Conservation (phyloP, 768 basidiomycete species). For the Leccinum ochraceum region DNA sequence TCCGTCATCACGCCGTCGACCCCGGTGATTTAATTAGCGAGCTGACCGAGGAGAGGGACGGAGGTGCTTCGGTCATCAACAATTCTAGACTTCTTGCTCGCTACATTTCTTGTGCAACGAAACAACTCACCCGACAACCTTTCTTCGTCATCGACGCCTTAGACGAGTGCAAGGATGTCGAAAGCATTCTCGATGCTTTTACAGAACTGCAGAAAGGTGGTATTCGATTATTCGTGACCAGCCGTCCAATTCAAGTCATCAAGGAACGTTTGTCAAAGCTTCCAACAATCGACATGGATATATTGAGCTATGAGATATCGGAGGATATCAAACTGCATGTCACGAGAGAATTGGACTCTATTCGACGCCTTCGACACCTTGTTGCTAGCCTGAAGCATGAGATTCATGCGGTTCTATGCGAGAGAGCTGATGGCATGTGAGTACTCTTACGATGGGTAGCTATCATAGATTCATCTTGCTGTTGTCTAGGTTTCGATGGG, state of each 20-base stretch:
- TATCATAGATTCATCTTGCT: background rate
- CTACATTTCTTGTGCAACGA: slow-evolving; percentile 2
- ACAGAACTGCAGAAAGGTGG: background rate
- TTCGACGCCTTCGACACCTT: slow-evolving; percentile 3
- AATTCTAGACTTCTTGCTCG: background rate
- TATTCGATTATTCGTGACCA: background rate
- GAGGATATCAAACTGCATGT: slow-evolving; percentile 10
- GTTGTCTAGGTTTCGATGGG: slow-evolving; percentile 16
- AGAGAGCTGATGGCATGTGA: slow-evolving; percentile 15
- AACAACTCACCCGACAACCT: background rate
- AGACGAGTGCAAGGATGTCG: background rate
- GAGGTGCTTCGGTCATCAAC: background rate
- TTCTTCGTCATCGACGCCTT: slow-evolving; percentile 14
- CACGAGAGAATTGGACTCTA: slow-evolving; percentile 5
- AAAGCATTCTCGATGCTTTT: background rate
- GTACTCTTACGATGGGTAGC: background rate
- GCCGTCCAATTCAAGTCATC: background rate
- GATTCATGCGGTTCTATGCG: background rate
- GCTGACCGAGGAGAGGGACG: background rate
- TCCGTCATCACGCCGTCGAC: no score
- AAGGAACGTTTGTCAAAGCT: background rate
- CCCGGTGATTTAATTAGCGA: no score
- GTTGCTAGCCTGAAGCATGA: slow-evolving; percentile 2
- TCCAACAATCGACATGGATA: background rate
- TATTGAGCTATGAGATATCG: background rate